Conservation (phyloP, 2,329 filamentous ascomycete species). For the Beauveria varroae region DNA sequence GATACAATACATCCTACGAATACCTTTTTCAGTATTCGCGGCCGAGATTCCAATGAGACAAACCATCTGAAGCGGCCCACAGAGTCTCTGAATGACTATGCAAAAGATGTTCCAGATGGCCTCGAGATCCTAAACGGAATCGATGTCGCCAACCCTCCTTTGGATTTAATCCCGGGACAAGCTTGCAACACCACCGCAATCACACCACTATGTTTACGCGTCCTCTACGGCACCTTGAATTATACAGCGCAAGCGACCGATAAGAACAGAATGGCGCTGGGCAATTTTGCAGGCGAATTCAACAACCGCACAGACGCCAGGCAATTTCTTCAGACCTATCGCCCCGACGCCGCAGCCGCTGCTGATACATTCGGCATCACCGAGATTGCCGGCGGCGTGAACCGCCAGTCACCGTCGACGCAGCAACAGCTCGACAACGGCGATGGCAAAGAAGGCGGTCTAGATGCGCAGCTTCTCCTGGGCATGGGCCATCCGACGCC, state of each 20-base stretch:
- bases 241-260: not conserved
- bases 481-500: not conserved
- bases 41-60: not conserved
- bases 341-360: not conserved
- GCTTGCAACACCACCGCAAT: constrained; percentile 1
- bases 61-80: not conserved
- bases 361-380: not conserved
- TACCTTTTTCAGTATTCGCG: not conserved
- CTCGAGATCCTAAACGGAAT: not conserved
- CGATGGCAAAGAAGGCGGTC: not conserved
- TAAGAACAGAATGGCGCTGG: not conserved
- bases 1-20: constrained; percentile 3
- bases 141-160: constrained; percentile 1
- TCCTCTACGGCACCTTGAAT: not conserved
- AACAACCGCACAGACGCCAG: constrained; percentile 5
- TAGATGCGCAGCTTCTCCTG: constrained; percentile 2
- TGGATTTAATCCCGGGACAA: not conserved
- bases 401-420: not conserved
- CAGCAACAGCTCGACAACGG: not conserved
- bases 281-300: constrained; percentile 6
- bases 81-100: not conserved
- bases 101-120: not conserved
- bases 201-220: not conserved
- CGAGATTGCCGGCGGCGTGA: not conserved
- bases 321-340: not conserved